Evolutionary conservation across 2,329 filamentous ascomycete species (phyloP), one percentile per base, ranked within the genome.

Genomic region (Botrytis medusae): DNA sequence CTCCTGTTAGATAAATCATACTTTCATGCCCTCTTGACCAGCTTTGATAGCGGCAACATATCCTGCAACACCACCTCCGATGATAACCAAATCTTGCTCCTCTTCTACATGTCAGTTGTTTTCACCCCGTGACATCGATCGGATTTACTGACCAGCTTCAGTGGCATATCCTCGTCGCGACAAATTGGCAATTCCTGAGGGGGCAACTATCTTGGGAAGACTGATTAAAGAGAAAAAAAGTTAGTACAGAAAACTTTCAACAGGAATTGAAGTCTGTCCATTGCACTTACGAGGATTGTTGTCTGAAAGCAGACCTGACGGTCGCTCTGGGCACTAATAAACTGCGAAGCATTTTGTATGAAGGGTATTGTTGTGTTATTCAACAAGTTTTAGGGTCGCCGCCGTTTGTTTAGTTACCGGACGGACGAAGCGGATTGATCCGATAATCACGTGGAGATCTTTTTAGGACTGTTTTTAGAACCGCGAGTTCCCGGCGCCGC

Each of bases 21-120:
- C 95, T 91, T 98, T 98, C 83, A 99, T 84, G 81, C 96, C 96
- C 83, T 97, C 94, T 85, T 99, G 96, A 74, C 95, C 96, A 81
- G 96, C 96, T 87, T 98, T 99, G 88, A 99, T 99, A 80, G 96
- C 96, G 78, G 96, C 95, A 81, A 99, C 96, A 86, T 99, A 99
- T 82, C 96, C 96, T 79, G 95, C 96, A 81, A 98, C 96, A 86
- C 96, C 96, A 83, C 96, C 96, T 81, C 96, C 96, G 82, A 99
- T 97, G 85, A 99, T 95, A 82, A 99, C 92, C 72, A 99, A 88
- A 84, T 99, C 96, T 85, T 97, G 97, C 84, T 98, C 94, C 84
- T 95, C 94, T 94, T 83, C 86, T 88, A 75, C 84, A 85, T 83
- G 87, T 87, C 83, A 86, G 85, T 84, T 85, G 83, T 77, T 83